Conservation (phyloP, 2,329 filamentous ascomycete species). For the Herpomyces periplanetae region DNA sequence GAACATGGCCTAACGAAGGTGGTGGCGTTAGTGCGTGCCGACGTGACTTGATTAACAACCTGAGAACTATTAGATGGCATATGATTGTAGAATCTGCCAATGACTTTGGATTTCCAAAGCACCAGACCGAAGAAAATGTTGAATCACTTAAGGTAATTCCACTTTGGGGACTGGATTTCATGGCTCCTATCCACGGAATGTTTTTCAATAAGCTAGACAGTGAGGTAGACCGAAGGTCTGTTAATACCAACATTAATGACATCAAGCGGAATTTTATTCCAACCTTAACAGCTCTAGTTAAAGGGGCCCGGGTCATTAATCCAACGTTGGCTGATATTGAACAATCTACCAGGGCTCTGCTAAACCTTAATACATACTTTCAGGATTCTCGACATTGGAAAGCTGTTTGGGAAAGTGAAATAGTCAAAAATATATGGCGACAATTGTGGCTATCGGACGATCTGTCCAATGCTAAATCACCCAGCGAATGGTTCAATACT, state of each 20-base stretch:
- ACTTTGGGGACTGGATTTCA: slow-evolving; percentile 9
- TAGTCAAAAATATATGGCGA: slow-evolving; percentile 11
- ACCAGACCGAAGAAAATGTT: slow-evolving; percentile 10
- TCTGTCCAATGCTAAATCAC: slow-evolving; percentile 8
- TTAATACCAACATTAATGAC: slow-evolving; percentile 6
- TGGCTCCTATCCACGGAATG: slow-evolving; percentile 9
- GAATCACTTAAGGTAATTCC: slow-evolving; percentile 9
- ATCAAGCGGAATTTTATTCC: slow-evolving; percentile 9
- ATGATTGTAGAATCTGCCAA: slow-evolving; percentile 10
- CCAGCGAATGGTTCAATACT: slow-evolving; percentile 10
- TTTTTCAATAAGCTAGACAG: slow-evolving; percentile 9
- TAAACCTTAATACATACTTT: slow-evolving; percentile 11
- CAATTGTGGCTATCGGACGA: slow-evolving; percentile 11
- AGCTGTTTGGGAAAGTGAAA: slow-evolving; percentile 10
- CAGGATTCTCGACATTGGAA: slow-evolving; percentile 10
- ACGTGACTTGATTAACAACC: slow-evolving; percentile 9
- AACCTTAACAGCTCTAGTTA: slow-evolving; percentile 8
- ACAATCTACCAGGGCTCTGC: slow-evolving; percentile 8
- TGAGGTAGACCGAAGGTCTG: slow-evolving; percentile 7
- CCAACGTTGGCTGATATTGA: slow-evolving; percentile 8
- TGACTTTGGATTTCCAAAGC: slow-evolving; percentile 9
- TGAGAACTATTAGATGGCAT: slow-evolving; percentile 9
- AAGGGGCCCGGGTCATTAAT: slow-evolving; percentile 7
- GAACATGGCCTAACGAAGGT: slow-evolving; percentile 10
- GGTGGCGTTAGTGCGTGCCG: slow-evolving; percentile 10